Evolutionary conservation across 768 basidiomycete genomes (phyloP), one percentile per base, ranked within the genome.

Genomic region (Hypholoma fasciculare): DNA sequence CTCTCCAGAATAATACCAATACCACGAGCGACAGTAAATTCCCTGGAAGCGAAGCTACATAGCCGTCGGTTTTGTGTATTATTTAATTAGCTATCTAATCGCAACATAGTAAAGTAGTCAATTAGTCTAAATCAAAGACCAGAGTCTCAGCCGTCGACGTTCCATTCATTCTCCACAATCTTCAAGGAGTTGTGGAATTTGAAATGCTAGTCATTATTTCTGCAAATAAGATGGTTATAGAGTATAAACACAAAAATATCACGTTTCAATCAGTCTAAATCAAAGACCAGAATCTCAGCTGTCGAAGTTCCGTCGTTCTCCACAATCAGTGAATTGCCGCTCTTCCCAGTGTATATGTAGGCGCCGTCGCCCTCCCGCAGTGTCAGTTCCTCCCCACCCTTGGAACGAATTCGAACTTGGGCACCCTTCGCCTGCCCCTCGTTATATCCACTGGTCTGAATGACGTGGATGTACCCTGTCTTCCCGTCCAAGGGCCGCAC

Each of bases 341-440:
- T 78, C 0, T 75, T 71, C 1, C 76, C 82, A 1, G 82, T 78
- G 47, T 73, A 64, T 46, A 96, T 70, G 71, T 94, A 98, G 11
- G 87, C 86, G 0, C 93, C 94, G 66, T 98, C 96, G 0, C 96
- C 96, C 65, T 98, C 96, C 34, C 82, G 82, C 54, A 96, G 71
- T 38, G 81, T 84, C 4, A 85, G 57, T 57, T 82, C 72, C 11
- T 74, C 75, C 2, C 68, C 74, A 16, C 72, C 76, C 1, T 71
- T 68, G 4, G 71, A 75, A 2, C 54, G 63, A 9, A 96, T 67
- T 60, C 74, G 82, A 48, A 96, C 71, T 17, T 71, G 73, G 0
- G 84, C 86, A 0, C 92, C 93, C 1, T 65, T 72, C 0, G 86
- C 80, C 30, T 72, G 66, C 0, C 79, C 78, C 0, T 81, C 66